Evolutionary conservation across 2,329 filamentous ascomycete species (phyloP).

Genomic region (Dichotomopilus funicola): DNA sequence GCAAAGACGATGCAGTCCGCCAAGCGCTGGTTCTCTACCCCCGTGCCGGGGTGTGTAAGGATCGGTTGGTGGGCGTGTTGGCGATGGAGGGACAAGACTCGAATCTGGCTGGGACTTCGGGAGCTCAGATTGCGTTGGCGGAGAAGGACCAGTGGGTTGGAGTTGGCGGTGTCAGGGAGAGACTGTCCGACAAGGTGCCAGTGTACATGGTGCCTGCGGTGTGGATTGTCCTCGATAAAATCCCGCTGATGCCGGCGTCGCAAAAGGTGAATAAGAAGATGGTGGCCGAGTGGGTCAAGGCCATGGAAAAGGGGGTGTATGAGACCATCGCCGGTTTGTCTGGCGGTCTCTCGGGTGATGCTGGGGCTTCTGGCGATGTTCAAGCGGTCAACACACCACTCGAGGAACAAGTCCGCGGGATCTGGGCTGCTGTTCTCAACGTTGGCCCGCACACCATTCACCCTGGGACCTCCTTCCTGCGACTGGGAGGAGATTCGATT

Average conservation of each 20-base stretch:
- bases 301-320: slow-evolving; percentile 31
- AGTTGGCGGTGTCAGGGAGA: neutral
- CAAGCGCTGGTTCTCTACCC: slow-evolving; percentile 42
- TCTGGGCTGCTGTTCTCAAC: slow-evolving; percentile 39
- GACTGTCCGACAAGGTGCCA: neutral
- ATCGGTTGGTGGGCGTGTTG: slow-evolving; percentile 17
- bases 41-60: slow-evolving; percentile 16
- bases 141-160: slow-evolving; percentile 1
- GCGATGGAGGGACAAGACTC: slow-evolving; percentile 7
- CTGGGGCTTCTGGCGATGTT: slow-evolving; percentile 5
- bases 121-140: slow-evolving; percentile 7
- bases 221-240: slow-evolving; percentile 20
- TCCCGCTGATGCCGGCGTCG: slow-evolving; percentile 12
- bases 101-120: neutral
- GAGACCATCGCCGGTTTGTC: neutral
- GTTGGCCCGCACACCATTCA: neutral
- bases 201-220: slow-evolving; percentile 31
- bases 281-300: slow-evolving; percentile 25
- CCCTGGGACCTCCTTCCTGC: slow-evolving; percentile 27
- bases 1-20: slow-evolving; percentile 30
- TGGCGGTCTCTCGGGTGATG: neutral
- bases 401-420: slow-evolving; percentile 4
- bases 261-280: slow-evolving; percentile 29
- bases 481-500: slow-evolving; percentile 40
- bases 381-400: neutral